Base-by-base conservation (phyloP, 768 basidiomycete species). In the Trametes cubensis region DNA sequence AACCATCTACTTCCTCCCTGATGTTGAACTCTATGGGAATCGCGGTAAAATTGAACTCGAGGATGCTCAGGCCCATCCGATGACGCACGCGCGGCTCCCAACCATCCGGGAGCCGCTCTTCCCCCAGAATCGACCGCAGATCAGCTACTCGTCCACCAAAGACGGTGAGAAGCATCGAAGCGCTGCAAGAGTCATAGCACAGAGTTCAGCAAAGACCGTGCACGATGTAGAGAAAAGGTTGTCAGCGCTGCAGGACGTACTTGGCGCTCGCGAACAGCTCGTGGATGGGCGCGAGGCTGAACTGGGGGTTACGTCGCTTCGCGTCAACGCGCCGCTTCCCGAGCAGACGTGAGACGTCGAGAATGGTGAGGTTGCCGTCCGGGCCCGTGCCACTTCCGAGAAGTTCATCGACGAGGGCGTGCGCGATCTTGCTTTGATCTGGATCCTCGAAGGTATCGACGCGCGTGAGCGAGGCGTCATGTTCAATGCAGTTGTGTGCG, bases 401-500 rank as follows among this genome's bases (percentile, higher is more conserved):
- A 14, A 92, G 75, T 47, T 84, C 85, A 17, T 82, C 75, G 48
- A 90, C 75, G 56, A 82, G 80, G 0, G 47, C 41, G 0, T 75
- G 76, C 4, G 81, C 66, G 39, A 87, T 80, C 3, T 80, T 79
- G 23, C 76, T 75, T 73, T 92, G 90, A 67, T 88, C 77, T 1
- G 79, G 78, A 48, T 80, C 69, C 56, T 74, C 69, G 51, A 73
- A 66, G 2, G 67, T 53, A 66, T 91, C 89, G 45, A 83, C 78
- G 25, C 87, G 79, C 17, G 80, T 78, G 21, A 89, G 75, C 0
- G 86, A 87, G 0, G 76, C 86, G 67, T 89, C 87, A 66, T 89
- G 87, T 64, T 89, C 88, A 57, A 90, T 90, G 6, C 86, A 85
- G 62, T 90, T 91, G 72, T 92, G 91, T 14, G 88, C 69, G 68